A percentile compares a stretch with the other conserved stretches of the same genome.
Evolutionary conservation across 2,329 filamentous ascomycete genomes (phyloP).

Genomic region (Pseudocercospora fijiensis): DNA sequence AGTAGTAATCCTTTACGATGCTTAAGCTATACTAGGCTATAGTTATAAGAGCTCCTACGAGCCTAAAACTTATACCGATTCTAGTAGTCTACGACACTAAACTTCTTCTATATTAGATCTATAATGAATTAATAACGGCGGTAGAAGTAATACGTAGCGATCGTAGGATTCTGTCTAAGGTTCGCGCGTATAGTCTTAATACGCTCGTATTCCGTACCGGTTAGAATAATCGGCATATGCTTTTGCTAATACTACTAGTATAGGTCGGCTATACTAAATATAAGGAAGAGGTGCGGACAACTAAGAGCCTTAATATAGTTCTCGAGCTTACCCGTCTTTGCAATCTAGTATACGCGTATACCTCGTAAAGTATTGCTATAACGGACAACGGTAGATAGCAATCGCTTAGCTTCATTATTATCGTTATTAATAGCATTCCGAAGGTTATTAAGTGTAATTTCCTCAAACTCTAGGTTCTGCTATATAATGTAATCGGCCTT

Average conservation of each 20-base stretch:
- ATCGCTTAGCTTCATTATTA: background rate
- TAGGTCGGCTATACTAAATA: no score
- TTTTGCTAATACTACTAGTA: no score
- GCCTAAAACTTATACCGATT: background rate
- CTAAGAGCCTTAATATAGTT: no score
- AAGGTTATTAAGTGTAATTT: background rate
- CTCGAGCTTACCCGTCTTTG: no score
- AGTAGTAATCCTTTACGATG: background rate
- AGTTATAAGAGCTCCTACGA: background rate
- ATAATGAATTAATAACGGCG: background rate
- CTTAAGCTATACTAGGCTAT: background rate
- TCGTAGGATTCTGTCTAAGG: background rate
- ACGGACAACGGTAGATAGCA: background rate
- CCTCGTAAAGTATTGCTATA: background rate
- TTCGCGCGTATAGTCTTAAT: background rate
- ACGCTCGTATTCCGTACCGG: background rate
- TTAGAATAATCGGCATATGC: no score
- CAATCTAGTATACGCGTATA: no score
- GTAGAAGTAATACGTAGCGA: background rate
- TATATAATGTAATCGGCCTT: background rate
- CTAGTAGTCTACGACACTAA: background rate
- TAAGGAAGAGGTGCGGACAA: no score
- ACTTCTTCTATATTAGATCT: background rate
- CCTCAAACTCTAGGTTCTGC: background rate
- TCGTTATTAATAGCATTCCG: background rate